These are phyloP conservation scores for Marvania coccoides DNA, from an alignment of 139 green algal genomes.

Conservation along the genomic window DNA sequence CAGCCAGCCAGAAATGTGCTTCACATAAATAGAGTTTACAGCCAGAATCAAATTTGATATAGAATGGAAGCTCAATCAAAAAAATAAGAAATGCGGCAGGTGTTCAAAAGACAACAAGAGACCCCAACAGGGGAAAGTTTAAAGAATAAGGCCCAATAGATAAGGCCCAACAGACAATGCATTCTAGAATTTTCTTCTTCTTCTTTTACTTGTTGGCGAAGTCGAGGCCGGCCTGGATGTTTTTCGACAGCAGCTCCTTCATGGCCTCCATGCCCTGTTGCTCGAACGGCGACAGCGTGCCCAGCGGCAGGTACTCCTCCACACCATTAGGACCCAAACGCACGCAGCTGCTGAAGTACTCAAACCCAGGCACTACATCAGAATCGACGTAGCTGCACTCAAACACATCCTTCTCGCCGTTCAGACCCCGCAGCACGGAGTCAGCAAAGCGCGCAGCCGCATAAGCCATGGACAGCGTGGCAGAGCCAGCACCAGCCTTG, in stretches of 20 bases:
- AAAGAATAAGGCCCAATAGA: background rate
- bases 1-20: no score
- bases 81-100: no score
- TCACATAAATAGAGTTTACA: no score
- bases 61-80: no score
- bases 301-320: slow-evolving; percentile 70
- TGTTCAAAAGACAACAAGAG: no score
- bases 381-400: slow-evolving; percentile 74
- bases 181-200: no score
- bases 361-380: slow-evolving; percentile 30
- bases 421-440: slow-evolving; percentile 65
- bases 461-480: slow-evolving; percentile 88
- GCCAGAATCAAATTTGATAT: no score
- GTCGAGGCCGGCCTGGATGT: slow-evolving; percentile 81
- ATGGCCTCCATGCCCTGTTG: slow-evolving; percentile 29
- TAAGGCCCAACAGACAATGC: background rate
- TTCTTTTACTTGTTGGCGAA: slow-evolving; percentile 53
- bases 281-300: slow-evolving; percentile 52
- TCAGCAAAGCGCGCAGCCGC: slow-evolving; percentile 76
- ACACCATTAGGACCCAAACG: slow-evolving; percentile 67
- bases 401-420: slow-evolving; percentile 51
- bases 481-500: slow-evolving; percentile 74
- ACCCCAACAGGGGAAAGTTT: no score
- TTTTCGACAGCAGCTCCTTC: slow-evolving; percentile 54
- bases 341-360: slow-evolving; percentile 69